A percentile compares a stretch with the other conserved stretches of the same genome.
Evolutionary conservation across 495 filamentous ascomycete genomes (phyloP).

Genomic region (Neurospora sp.): DNA sequence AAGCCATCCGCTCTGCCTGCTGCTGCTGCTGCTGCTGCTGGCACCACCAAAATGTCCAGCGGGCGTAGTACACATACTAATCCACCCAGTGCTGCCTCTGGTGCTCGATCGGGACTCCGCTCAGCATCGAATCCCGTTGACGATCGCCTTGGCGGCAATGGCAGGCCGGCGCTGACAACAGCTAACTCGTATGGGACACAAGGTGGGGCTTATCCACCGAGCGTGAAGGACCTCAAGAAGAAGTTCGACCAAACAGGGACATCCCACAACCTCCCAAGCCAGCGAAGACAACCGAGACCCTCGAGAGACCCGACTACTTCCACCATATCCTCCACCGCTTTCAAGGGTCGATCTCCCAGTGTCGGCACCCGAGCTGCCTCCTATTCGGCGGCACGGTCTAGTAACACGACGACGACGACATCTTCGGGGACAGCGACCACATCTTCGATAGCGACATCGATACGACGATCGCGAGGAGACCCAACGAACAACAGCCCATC

Average conservation of each 20-base stretch:
- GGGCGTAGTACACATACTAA: constrained; percentile 14
- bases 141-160: constrained; percentile 17
- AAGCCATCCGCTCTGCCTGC: constrained; percentile 1
- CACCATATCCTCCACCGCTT: not conserved
- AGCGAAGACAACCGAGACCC: not conserved
- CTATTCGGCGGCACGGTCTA: constrained; percentile 22
- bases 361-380: constrained; percentile 22
- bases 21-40: constrained; percentile 22
- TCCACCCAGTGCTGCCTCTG: not conserved
- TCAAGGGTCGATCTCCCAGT: constrained; percentile 24
- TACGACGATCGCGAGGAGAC: not conserved
- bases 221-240: constrained; percentile 46
- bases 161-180: constrained; percentile 20
- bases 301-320: not conserved
- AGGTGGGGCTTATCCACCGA: constrained; percentile 27
- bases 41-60: constrained; percentile 24
- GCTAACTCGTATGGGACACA: constrained; percentile 10
- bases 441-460: not conserved
- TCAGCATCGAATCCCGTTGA: constrained; percentile 43
- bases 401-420: constrained; percentile 23
- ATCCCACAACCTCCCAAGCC: not conserved
- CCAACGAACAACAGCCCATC: not conserved
- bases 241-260: constrained; percentile 36
- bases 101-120: constrained; percentile 26
- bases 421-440: not conserved